These are phyloP conservation scores for Septoria linicola DNA, from an alignment of 2,329 filamentous ascomycete genomes.

Conservation along the genomic window DNA sequence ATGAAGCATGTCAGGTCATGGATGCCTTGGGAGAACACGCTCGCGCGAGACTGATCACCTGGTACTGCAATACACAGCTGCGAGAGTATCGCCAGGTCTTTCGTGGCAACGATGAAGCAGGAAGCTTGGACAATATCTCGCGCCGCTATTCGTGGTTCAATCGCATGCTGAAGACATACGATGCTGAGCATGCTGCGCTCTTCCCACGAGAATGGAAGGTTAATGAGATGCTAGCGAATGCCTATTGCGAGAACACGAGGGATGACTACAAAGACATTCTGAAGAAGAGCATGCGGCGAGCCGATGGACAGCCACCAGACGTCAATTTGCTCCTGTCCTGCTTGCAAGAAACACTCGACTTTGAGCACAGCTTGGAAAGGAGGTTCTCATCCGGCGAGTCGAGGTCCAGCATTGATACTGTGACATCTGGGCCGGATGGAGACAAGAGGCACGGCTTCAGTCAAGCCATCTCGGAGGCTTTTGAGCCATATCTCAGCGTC, in stretches of 20 bases:
- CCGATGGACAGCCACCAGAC: conserved; percentile 76
- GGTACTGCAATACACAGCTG: conserved; percentile 97
- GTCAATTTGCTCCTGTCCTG: conserved; percentile 87
- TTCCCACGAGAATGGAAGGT: conserved; percentile 89
- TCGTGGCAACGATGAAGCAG: conserved; percentile 92
- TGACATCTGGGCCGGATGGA: conserved; percentile 65
- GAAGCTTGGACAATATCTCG: conserved; percentile 93
- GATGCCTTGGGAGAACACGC: conserved; percentile 91
- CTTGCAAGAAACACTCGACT: conserved; percentile 92
- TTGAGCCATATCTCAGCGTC: conserved; percentile 92
- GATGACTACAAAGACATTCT: conserved; percentile 95
- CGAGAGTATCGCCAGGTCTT: conserved; percentile 96
- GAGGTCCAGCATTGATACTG: conserved; percentile 78
- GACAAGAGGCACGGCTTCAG: conserved; percentile 74
- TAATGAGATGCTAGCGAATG: conserved; percentile 82
- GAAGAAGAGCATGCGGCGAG: conserved; percentile 77
- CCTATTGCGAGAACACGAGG: conserved; percentile 91
- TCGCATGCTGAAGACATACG: conserved; percentile 91
- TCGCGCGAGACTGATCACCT: conserved; percentile 76
- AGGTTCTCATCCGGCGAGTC: conserved; percentile 69
- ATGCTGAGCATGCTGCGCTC: conserved; percentile 84
- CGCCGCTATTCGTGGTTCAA: conserved; percentile 95
- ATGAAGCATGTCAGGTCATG: conserved; percentile 89
- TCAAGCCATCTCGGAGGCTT: conserved; percentile 90
- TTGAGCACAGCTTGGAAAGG: conserved; percentile 86